Evolutionary conservation across 73 alveolate genomes (phyloP).

Genomic region (Loxodes magnus): DNA sequence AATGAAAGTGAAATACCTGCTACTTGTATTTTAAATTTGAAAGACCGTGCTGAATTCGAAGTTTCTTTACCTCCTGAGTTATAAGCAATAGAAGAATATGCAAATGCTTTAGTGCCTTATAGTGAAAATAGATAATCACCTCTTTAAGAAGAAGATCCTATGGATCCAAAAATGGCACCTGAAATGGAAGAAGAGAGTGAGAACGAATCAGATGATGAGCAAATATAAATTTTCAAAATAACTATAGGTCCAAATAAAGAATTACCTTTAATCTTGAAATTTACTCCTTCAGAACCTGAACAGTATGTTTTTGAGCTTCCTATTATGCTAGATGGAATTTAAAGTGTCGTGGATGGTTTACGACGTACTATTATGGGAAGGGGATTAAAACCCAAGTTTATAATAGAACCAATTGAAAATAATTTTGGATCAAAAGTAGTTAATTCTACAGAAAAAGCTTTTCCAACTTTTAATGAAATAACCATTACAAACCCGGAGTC

Average conservation of each 20-base stretch:
- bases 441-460: conserved; percentile 69
- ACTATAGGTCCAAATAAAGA: conserved; percentile 47
- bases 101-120: conserved; percentile 42
- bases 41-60: conserved; percentile 85
- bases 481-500: conserved; percentile 73
- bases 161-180: conserved; percentile 37
- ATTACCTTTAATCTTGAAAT: conserved; percentile 49
- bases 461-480: conserved; percentile 63
- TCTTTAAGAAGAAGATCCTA: conserved; percentile 63
- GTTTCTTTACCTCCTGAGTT: conserved; percentile 68
- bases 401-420: conserved; percentile 56
- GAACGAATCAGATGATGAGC: conserved; percentile 75
- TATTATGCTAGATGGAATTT: conserved; percentile 78
- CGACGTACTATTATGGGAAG: conserved; percentile 76
- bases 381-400: conserved; percentile 81
- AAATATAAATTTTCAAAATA: conserved; percentile 48
- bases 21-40: conserved; percentile 71
- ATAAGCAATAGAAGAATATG: conserved; percentile 77
- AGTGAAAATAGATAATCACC: conserved; percentile 33
- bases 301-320: conserved; percentile 81
- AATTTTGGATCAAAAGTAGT: conserved; percentile 70
- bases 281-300: conserved; percentile 75
- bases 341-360: conserved; percentile 74
- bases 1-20: conserved; percentile 60
- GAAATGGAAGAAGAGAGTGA: conserved; percentile 83